Evolutionary conservation across 73 alveolate species (phyloP).

Genomic region (Paramecium octaurelia): DNA sequence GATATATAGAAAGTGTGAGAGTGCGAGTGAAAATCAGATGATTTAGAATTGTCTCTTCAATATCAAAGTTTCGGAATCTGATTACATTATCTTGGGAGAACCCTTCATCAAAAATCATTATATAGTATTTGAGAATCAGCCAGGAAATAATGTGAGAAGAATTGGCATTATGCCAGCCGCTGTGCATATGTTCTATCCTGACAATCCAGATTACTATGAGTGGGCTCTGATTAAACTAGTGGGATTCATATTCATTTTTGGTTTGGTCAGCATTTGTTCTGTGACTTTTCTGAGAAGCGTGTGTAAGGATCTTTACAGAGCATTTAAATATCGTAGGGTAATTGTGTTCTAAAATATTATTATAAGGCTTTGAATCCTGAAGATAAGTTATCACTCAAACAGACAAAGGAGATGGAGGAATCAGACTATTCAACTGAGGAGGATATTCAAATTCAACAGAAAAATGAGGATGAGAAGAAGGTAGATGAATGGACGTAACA

Average conservation of each 20-base stretch:
- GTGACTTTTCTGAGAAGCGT: background rate
- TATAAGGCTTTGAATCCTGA: background rate
- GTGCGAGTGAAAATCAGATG: background rate
- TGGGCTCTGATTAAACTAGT: background rate
- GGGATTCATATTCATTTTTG: background rate
- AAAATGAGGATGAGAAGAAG: background rate
- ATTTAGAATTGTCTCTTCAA: background rate
- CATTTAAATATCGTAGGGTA: slow-evolving; percentile 20
- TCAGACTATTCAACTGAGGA: background rate
- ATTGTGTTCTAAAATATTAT: too few relatives aligned
- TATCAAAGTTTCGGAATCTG: background rate
- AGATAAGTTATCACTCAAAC: background rate
- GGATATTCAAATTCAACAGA: background rate
- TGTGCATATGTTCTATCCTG: background rate
- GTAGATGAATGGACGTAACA: background rate
- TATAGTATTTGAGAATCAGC: slow-evolving; percentile 11
- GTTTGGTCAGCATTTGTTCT: background rate
- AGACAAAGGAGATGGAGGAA: background rate
- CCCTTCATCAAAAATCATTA: slow-evolving; percentile 4
- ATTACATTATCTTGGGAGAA: slow-evolving; percentile 36
- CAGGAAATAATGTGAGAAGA: slow-evolving; percentile 19
- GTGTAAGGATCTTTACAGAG: slow-evolving; percentile 14
- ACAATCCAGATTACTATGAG: background rate
- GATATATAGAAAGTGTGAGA: background rate
- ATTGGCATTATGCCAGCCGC: slow-evolving; percentile 24